These are phyloP conservation scores for Talaromyces funiculosus DNA, from an alignment of 2,329 filamentous ascomycete genomes.

Conservation along the genomic window DNA sequence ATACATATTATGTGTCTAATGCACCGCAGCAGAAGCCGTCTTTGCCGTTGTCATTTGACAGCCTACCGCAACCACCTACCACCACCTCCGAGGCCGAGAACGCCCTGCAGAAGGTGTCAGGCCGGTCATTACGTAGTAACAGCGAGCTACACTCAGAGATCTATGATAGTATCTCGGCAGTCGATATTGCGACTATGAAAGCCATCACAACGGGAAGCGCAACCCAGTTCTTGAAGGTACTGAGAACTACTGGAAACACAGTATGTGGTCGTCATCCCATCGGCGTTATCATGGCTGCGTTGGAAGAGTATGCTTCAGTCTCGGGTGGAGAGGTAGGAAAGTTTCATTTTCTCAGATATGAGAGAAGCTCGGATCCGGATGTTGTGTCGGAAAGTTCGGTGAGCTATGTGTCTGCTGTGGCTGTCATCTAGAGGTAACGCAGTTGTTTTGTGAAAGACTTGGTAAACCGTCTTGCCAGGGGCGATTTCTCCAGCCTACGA, in stretches of 20 bases:
- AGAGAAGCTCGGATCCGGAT: slow-evolving; percentile 72
- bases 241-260: slow-evolving; percentile 75
- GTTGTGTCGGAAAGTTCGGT: slow-evolving; percentile 72
- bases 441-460: background rate
- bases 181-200: slow-evolving; percentile 78
- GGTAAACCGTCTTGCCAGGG: background rate
- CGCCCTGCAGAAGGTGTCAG: slow-evolving; percentile 25
- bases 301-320: slow-evolving; percentile 58
- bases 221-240: slow-evolving; percentile 60
- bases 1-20: slow-evolving; percentile 67
- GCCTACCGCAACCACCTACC: slow-evolving; percentile 36
- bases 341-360: slow-evolving; percentile 80
- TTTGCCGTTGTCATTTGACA: slow-evolving; percentile 37
- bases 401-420: slow-evolving; percentile 91
- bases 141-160: slow-evolving; percentile 50
- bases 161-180: slow-evolving; percentile 73
- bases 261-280: slow-evolving; percentile 95
- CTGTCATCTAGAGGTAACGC: slow-evolving; percentile 51
- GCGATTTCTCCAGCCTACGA: background rate
- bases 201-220: slow-evolving; percentile 75
- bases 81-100: slow-evolving; percentile 22
- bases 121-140: slow-evolving; percentile 29
- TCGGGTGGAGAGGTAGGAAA: slow-evolving; percentile 41
- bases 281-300: slow-evolving; percentile 80
- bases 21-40: slow-evolving; percentile 32